phyloP scores from a whole-genome alignment of 345 rosid genomes.

The Angophora floribunda region DNA sequence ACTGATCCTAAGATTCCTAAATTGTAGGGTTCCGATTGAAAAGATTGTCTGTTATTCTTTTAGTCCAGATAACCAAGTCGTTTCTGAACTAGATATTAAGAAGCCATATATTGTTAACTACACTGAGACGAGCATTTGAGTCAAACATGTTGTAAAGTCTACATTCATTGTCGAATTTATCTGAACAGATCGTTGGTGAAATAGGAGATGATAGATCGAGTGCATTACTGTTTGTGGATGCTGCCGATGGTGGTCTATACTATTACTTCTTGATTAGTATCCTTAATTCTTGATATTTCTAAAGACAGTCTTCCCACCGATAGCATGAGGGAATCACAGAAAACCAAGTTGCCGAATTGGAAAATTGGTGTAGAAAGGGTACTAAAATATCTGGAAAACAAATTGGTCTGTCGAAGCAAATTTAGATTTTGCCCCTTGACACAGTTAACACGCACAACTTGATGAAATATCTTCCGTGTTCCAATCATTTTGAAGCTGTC shows the following conservation, averaged over 20 bases:
- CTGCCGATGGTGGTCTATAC: neutral
- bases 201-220: neutral
- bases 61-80: neutral
- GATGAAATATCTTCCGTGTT: neutral
- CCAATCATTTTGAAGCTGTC: neutral
- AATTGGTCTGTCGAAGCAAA: neutral
- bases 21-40: neutral
- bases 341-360: neutral
- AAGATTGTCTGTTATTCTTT: neutral
- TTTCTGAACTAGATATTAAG: neutral
- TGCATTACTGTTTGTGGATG: neutral
- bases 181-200: neutral
- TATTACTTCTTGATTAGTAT: neutral
- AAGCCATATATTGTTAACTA: neutral
- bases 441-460: neutral
- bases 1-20: neutral
- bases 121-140: neutral
- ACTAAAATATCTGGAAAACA: neutral
- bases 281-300: neutral
- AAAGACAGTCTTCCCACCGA: neutral
- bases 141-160: neutral
- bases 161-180: neutral
- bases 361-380: neutral
- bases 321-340: neutral
- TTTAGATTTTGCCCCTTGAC: neutral